Evolutionary conservation across 176 grass and related monocot genomes (phyloP).

Genomic region (Cocos nucifera): DNA sequence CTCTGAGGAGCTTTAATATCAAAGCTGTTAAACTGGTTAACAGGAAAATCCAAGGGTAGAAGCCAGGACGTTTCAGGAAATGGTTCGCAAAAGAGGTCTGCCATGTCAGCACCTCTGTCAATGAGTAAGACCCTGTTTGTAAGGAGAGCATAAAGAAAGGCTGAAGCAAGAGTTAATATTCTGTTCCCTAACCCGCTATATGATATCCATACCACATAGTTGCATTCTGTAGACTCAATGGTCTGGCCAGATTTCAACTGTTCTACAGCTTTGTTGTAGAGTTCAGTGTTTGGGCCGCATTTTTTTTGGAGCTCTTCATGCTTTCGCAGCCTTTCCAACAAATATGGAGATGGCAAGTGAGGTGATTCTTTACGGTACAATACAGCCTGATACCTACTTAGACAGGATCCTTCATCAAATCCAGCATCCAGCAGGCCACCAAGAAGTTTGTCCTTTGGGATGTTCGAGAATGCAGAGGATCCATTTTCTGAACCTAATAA

Average conservation of each 20-base stretch:
- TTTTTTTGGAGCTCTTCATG: slow-evolving; percentile 65
- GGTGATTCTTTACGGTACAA: slow-evolving; percentile 44
- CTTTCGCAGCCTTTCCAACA: slow-evolving; percentile 47
- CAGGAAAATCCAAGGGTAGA: slow-evolving; percentile 58
- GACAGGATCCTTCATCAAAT: slow-evolving; percentile 49
- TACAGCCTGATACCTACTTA: slow-evolving; percentile 43
- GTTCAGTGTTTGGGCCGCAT: slow-evolving; percentile 44
- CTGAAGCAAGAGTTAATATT: slow-evolving; percentile 56
- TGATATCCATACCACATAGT: slow-evolving; percentile 45
- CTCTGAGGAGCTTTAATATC: slow-evolving; percentile 25
- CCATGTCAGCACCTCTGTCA: slow-evolving; percentile 49
- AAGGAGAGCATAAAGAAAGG: slow-evolving; percentile 54
- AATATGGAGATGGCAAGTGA: slow-evolving; percentile 36
- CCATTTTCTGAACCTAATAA: no score
- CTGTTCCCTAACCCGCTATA: slow-evolving; percentile 60
- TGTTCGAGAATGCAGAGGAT: no score
- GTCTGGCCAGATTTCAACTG: slow-evolving; percentile 37
- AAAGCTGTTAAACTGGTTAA: slow-evolving; percentile 33
- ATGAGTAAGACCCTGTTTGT: slow-evolving; percentile 61
- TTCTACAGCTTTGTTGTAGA: slow-evolving; percentile 37
- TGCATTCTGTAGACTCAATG: slow-evolving; percentile 40
- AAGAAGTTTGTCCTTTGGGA: slow-evolving; percentile 29
- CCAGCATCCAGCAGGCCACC: slow-evolving; percentile 42
- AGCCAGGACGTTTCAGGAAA: slow-evolving; percentile 66
- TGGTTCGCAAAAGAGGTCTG: slow-evolving; percentile 66